Conservation (phyloP, 208 protist species). For the Trypanosoma lewisi region DNA sequence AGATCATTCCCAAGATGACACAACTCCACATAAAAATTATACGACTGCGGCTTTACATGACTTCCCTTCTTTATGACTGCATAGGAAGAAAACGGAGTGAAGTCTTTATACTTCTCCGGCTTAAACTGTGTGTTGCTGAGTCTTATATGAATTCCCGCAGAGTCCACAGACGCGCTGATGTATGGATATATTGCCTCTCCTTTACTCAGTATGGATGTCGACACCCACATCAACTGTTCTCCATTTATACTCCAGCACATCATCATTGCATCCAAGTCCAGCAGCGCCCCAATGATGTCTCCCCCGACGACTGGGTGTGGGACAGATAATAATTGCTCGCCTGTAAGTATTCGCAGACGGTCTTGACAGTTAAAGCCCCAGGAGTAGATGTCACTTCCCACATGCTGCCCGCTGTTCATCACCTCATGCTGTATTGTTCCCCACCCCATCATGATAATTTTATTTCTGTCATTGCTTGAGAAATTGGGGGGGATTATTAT, state of each 20-base stretch:
- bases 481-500: slow-evolving; percentile 62
- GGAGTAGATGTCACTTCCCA: slow-evolving; percentile 84
- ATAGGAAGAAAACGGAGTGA: slow-evolving; percentile 36
- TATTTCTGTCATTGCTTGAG: slow-evolving; percentile 30
- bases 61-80: slow-evolving; percentile 27
- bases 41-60: slow-evolving; percentile 37
- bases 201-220: slow-evolving; percentile 65
- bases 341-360: slow-evolving; percentile 62
- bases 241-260: slow-evolving; percentile 89
- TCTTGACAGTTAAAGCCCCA: slow-evolving; percentile 90
- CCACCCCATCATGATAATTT: slow-evolving; percentile 82
- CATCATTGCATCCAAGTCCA: slow-evolving; percentile 82
- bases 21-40: slow-evolving; percentile 80
- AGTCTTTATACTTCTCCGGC: slow-evolving; percentile 74
- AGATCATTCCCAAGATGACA: slow-evolving; percentile 35
- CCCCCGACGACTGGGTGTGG: slow-evolving; percentile 43
- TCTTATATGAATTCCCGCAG: slow-evolving; percentile 56
- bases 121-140: slow-evolving; percentile 79
- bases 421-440: slow-evolving; percentile 87
- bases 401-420: slow-evolving; percentile 71
- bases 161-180: slow-evolving; percentile 75
- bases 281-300: slow-evolving; percentile 79
- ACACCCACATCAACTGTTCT: slow-evolving; percentile 70
- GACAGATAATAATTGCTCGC: slow-evolving; percentile 58
- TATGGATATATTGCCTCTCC: slow-evolving; percentile 86